Conservation (phyloP, 1,139 yeast species). For the Wickerhamomyces sp. region DNA sequence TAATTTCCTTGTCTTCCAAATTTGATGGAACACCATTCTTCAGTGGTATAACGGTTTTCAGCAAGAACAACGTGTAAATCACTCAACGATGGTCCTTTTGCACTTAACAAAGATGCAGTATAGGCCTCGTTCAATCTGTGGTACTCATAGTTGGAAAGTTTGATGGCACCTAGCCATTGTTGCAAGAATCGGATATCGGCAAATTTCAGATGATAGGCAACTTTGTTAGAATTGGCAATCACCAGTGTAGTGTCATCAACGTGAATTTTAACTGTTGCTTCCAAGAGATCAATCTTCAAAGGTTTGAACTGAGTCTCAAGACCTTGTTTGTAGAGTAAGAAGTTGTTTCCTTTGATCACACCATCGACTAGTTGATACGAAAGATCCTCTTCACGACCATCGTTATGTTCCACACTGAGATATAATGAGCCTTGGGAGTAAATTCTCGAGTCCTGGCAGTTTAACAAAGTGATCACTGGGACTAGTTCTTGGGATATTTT, state of each 20-base stretch:
- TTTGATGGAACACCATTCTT: conserved; percentile 79
- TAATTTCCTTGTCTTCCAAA: conserved; percentile 88
- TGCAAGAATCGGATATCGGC: conserved; percentile 37
- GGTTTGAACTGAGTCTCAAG: conserved; percentile 38
- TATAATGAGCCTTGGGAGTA: conserved; percentile 26
- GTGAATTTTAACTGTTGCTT: conserved; percentile 56
- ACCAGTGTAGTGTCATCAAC: conserved; percentile 65
- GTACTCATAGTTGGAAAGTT: conserved; percentile 66
- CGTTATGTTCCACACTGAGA: conserved; percentile 12
- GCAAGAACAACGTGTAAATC: conserved; percentile 73
- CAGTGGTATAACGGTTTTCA: conserved; percentile 68
- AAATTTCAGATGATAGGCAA: conserved; percentile 62
- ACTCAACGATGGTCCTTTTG: conserved; percentile 68
- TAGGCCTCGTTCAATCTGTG: conserved; percentile 73
- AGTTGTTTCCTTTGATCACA: conserved; percentile 12
- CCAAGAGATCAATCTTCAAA: conserved; percentile 69
- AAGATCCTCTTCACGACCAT: conserved; percentile 5
- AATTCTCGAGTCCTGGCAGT: conserved; percentile 45
- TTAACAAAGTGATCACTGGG: conserved; percentile 47
- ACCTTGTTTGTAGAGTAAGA: conserved; percentile 3
- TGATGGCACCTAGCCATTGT: conserved; percentile 63
- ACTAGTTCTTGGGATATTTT: conserved; percentile 34
- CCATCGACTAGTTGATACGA: conserved; percentile 10
- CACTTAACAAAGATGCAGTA: conserved; percentile 76
- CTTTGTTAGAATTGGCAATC: conserved; percentile 68